Percentiles rank a stretch among this genome's conserved stretches.
Evolutionary conservation across 495 filamentous ascomycete genomes (phyloP).

Genomic region (Cercophora sp.): DNA sequence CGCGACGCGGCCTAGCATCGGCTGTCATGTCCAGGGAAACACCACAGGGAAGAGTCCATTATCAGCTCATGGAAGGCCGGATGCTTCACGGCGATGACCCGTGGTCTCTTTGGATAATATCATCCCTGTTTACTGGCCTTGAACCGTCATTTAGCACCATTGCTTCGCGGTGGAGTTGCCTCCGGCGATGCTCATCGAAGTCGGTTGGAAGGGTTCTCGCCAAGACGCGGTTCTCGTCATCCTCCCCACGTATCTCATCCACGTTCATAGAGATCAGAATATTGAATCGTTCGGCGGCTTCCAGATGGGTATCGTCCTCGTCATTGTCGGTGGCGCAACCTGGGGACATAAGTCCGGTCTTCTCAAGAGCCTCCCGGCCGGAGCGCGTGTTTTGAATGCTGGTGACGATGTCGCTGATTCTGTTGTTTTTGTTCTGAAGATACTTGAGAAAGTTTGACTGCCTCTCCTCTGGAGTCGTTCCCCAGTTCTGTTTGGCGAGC

Average conservation of each 20-base stretch:
- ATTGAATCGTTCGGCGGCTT: constrained; percentile 21
- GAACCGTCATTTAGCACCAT: constrained; percentile 63
- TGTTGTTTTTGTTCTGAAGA: constrained; percentile 37
- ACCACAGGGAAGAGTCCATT: background rate
- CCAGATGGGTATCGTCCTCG: constrained; percentile 9
- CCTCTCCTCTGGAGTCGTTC: constrained; percentile 38
- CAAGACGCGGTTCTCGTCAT: constrained; percentile 23
- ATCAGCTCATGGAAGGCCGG: background rate
- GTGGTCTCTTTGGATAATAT: constrained; percentile 51
- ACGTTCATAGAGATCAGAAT: constrained; percentile 33
- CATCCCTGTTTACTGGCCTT: constrained; percentile 49
- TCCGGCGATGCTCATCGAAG: constrained; percentile 48
- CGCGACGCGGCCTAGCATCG: too few species aligned
- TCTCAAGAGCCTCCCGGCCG: constrained; percentile 40
- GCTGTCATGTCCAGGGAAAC: background rate
- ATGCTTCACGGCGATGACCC: constrained; percentile 18
- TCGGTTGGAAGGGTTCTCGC: constrained; percentile 38
- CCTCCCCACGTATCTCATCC: constrained; percentile 26
- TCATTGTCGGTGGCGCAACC: constrained; percentile 4
- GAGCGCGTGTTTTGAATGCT: constrained; percentile 31
- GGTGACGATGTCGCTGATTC: constrained; percentile 41
- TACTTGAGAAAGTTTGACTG: constrained; percentile 44
- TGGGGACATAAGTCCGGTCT: constrained; percentile 34
- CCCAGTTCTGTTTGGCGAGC: constrained; percentile 55
- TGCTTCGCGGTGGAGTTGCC: constrained; percentile 56